Evolutionary conservation across 2,329 filamentous ascomycete species (phyloP), one percentile per base, ranked within the genome.

Genomic region (Aspergillus aculeatinus): DNA sequence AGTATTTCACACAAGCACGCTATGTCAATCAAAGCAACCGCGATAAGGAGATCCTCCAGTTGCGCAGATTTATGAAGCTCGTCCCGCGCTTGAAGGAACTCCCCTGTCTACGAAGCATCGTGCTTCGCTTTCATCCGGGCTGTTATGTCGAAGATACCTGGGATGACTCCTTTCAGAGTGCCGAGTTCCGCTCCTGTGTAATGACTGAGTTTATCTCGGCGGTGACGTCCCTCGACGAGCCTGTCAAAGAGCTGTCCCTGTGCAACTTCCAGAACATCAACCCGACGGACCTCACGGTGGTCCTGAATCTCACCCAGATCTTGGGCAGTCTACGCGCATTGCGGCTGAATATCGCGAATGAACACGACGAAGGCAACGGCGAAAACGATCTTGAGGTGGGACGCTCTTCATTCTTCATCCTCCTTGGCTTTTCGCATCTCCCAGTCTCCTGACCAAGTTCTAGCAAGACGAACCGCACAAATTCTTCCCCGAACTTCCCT

Each of bases 181-280:
- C 11, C 2, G 23, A 7, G 2, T 49, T 60, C 29, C 62, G 62
- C 33, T 50, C 50, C 12, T 11, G n/a, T 4, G 29, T 60, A 7
- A 52, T 63, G 12, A 14, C 39, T 4, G 16, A 48, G 14, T 48
- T 48, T 11, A 16, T 62, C 31, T 16, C 31, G 7, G n/a, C 25
- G 0, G 35, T 63, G 2, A 54, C 48, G 2, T 63, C 0, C 54
- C 57, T 44, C 33, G n/a, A 2, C 16, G n/a, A 4, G 39, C 48
- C 9, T 27, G 6, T 3, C 12, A 35, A 35, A 11, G 62, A 60
- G 12, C 29, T 63, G 2, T 23, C 48, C 2, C 14, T 63, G 19
- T 60, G 10, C 5, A 47, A 62, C 5, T 25, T 63, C 16, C 48
- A 55, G 3, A 61, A 62, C 27, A 48, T 63, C 42, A 54, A 58